Evolutionary conservation across 1,284 basidiomycete species (phyloP).

Genomic region (Garcileccinum viscosum): DNA sequence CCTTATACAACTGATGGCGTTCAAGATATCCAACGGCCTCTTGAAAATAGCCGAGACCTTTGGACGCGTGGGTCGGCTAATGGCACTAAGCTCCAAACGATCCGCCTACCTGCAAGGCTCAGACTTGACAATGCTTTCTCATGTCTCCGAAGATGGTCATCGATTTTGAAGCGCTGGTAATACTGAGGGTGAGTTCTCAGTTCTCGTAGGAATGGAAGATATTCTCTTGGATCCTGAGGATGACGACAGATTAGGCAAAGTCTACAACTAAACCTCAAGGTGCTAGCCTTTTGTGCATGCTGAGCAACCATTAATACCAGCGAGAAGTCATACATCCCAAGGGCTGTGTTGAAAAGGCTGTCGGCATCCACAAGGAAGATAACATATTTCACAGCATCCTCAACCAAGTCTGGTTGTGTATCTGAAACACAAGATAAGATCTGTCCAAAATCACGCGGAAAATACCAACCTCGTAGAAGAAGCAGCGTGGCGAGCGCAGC

Average conservation of each 20-base stretch:
- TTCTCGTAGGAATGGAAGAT: conserved; percentile 94
- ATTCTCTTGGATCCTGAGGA: conserved; percentile 93
- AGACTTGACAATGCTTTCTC: conserved; percentile 82
- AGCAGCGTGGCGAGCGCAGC: conserved; percentile 82
- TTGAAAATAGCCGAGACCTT: conserved; percentile 71
- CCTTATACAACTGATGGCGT: conserved; percentile 77
- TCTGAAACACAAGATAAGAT: conserved; percentile 48
- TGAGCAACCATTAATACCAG: conserved; percentile 96
- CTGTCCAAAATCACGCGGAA: neutral
- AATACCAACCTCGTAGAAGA: conserved; percentile 69
- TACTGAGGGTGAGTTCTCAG: conserved; percentile 80
- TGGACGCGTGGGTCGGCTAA: conserved; percentile 15
- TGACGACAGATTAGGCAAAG: conserved; percentile 13
- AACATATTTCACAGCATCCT: conserved; percentile 97
- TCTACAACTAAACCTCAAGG: neutral
- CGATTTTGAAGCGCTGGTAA: conserved; percentile 91
- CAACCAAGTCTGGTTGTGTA: conserved; percentile 77
- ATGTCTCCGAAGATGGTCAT: conserved; percentile 87
- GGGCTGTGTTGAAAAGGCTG: conserved; percentile 89
- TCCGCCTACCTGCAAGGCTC: conserved; percentile 66
- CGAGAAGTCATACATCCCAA: conserved; percentile 99
- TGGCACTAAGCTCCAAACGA: neutral
- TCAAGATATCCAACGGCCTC: conserved; percentile 85
- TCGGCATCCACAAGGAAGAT: conserved; percentile 98
- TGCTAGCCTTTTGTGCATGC: conserved; percentile 88